Conservation (phyloP, 2,329 filamentous ascomycete species). For the Hirsutella rhossiliensis region DNA sequence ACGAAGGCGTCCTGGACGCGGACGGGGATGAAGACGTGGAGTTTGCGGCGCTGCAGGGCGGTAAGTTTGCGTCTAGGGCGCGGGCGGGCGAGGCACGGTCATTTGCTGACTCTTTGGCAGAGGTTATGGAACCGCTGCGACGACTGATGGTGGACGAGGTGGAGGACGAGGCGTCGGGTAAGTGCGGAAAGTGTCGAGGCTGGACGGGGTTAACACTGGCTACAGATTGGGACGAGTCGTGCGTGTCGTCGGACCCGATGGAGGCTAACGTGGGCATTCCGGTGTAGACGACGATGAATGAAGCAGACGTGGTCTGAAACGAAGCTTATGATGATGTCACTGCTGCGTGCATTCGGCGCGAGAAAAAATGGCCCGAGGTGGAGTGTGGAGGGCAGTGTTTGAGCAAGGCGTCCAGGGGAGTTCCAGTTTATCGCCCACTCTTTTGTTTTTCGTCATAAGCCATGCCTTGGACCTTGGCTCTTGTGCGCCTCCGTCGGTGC, state of each 20-base stretch:
- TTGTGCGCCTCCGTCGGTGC: too few relatives aligned
- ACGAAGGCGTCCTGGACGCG: conserved; percentile 18
- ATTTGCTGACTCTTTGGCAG: conserved; percentile 9
- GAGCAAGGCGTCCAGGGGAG: conserved; percentile 4
- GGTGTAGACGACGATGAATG: conserved; percentile 28
- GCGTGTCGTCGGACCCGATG: conserved; percentile 41
- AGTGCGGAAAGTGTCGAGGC: conserved; percentile 10
- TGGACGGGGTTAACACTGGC: not conserved
- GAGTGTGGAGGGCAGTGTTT: not conserved
- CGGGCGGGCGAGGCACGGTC: not conserved
- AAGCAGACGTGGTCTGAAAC: conserved; percentile 15
- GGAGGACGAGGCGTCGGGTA: conserved; percentile 49
- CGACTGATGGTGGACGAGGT: conserved; percentile 43
- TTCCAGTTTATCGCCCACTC: not conserved
- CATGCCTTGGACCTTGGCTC: too few relatives aligned
- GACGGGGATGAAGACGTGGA: conserved; percentile 17
- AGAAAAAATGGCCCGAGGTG: not conserved
- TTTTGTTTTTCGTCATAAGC: not conserved
- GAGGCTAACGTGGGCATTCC: conserved; percentile 35
- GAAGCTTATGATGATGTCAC: not conserved
- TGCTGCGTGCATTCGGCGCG: not conserved
- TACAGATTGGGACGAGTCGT: conserved; percentile 43
- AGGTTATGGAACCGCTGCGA: conserved; percentile 35
- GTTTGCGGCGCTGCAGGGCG: conserved; percentile 13
- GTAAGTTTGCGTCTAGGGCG: conserved; percentile 14